These are phyloP conservation scores for Lasiosphaeria ovina DNA, from an alignment of 495 filamentous ascomycete genomes.

Conservation along the genomic window DNA sequence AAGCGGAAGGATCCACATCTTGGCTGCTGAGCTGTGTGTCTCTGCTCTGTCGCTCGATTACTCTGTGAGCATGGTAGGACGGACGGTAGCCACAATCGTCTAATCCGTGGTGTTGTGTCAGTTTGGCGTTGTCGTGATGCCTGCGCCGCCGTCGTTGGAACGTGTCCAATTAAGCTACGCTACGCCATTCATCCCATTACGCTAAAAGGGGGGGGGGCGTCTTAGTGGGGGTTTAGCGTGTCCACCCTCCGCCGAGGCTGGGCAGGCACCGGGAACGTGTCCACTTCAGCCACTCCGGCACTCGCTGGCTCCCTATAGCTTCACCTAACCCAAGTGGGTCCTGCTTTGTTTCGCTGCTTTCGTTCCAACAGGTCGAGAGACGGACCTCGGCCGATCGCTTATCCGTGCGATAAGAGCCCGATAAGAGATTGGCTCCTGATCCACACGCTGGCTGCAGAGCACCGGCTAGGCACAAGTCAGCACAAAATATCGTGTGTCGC, in stretches of 20 bases:
- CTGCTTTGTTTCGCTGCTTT: too few relatives aligned
- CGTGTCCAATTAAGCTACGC: conserved; percentile 10
- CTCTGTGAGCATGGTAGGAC: neutral
- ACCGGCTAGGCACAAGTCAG: too few relatives aligned
- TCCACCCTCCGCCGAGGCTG: conserved; percentile 6
- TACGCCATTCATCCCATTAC: too few relatives aligned
- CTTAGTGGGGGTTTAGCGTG: too few relatives aligned
- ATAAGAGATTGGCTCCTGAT: too few relatives aligned
- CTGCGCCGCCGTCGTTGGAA: neutral
- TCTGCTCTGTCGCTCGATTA: neutral
- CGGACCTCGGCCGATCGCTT: too few relatives aligned
- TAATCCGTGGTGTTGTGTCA: neutral
- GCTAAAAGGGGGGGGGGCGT: too few relatives aligned
- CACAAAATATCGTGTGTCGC: too few relatives aligned
- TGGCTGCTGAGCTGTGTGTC: conserved; percentile 16
- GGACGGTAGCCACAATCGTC: neutral
- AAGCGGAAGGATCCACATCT: conserved; percentile 89
- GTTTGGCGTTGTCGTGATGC: neutral
- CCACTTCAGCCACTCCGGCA: conserved; percentile 9
- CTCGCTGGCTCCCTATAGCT: conserved; percentile 15
- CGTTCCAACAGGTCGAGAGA: too few relatives aligned
- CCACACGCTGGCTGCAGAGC: too few relatives aligned
- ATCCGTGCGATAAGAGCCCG: too few relatives aligned
- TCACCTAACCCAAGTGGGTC: neutral
- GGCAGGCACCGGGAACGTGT: conserved; percentile 13